Evolutionary conservation across 148 eudicot species (phyloP), one percentile per base, ranked within the genome.

Genomic region (Rhododendron ovatum): DNA sequence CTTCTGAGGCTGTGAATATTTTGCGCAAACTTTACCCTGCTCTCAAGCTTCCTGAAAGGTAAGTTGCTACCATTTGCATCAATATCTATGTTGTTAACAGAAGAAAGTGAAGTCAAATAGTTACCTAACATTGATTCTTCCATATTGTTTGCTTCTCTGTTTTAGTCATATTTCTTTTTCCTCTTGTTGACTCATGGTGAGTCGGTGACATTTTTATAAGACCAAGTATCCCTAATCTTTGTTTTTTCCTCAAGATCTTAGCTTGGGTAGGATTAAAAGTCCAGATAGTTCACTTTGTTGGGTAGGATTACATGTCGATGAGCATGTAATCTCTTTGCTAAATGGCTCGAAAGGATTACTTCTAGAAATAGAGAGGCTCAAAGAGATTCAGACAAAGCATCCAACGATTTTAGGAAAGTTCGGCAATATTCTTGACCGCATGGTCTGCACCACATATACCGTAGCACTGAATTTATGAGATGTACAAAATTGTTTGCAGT

Each of bases 1-100:
- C 28, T 45, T 87, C 90, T 3, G 89, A 88, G 57, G 69, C 84
- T 45, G 57, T 92, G 41, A 80, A 85, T 26, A 84, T 89, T 86
- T 75, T 91, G 50, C 84, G 69, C 22, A 87, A 90, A 13, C 85
- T 91, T 85, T 91, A 91, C 69, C 93, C 96, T 10, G 28, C 88
- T 53, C 74, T 91, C 63, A 37, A 30, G 20, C 86, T 89, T 81
- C 89, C 92, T 24, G 48, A 88, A 13, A 91, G 83, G 94, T 91
- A 82, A 88, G 90, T 86, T 35, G 17, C 14, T 28, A 3, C 15
- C 28, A 20, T 51, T 18, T 67, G 48, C 41, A 9, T 22, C 33
- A 22, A 17, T 33, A 35, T 7, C 4, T 0, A 74, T 51, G 4
- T 30, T 3, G 1, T 74, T 37, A 74, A 26, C 81, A 20, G 81